Evolutionary conservation across 148 eudicot genomes (phyloP).

Genomic region (Vaccinium darrowii): DNA sequence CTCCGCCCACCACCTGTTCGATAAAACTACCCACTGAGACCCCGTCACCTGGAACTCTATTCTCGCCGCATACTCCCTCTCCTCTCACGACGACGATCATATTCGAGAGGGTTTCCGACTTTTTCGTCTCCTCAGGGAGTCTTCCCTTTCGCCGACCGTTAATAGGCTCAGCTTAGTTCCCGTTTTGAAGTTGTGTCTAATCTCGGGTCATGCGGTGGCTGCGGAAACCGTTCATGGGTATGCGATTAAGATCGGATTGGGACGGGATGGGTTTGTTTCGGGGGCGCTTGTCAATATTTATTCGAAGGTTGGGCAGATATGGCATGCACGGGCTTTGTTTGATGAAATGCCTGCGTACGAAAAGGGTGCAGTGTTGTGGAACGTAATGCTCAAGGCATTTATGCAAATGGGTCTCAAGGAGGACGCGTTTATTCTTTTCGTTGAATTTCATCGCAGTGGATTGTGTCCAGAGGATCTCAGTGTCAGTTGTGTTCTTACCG

Average conservation of each 20-base stretch:
- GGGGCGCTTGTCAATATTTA: conserved; percentile 28
- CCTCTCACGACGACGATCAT: background rate
- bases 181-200: conserved; percentile 25
- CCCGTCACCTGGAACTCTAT: conserved; percentile 29
- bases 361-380: conserved; percentile 29
- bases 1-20: conserved; percentile 24
- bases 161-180: conserved; percentile 25
- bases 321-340: conserved; percentile 25
- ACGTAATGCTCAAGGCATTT: conserved; percentile 25
- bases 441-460: conserved; percentile 24
- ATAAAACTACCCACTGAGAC: conserved; percentile 9
- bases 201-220: conserved; percentile 14
- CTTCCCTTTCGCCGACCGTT: background rate
- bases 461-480: conserved; percentile 15
- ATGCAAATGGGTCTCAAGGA: conserved; percentile 13
- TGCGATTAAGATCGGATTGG: conserved; percentile 27
- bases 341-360: conserved; percentile 21
- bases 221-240: conserved; percentile 24
- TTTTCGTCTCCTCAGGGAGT: conserved; percentile 10
- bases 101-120: conserved; percentile 21
- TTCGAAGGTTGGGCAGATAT: conserved; percentile 15
- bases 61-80: conserved; percentile 14
- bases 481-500: conserved; percentile 17
- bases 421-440: conserved; percentile 20
- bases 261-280: conserved; percentile 23